phyloP scores from a whole-genome alignment of 2,329 filamentous ascomycete genomes.

The Xylaria polymorpha region DNA sequence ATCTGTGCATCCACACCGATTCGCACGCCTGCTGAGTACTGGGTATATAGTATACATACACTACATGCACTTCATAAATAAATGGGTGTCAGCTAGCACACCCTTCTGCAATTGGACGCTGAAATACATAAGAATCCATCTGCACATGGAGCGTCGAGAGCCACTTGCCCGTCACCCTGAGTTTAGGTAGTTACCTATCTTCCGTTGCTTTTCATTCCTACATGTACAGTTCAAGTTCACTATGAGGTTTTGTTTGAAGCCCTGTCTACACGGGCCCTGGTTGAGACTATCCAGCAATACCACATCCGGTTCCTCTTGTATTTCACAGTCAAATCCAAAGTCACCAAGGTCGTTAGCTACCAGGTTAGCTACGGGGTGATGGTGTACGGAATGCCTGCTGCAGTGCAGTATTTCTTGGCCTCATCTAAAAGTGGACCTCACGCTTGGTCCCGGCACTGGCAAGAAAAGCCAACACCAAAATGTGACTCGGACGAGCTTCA shows the following conservation, averaged over 20 bases:
- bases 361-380: neutral
- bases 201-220: neutral
- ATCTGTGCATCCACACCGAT: constrained; percentile 8
- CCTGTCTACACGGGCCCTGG: neutral
- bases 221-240: neutral
- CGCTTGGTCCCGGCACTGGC: constrained; percentile 10
- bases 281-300: neutral
- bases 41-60: too few species aligned
- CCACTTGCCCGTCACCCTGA: neutral
- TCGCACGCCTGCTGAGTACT: neutral
- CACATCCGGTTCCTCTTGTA: too few species aligned
- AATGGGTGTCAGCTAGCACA: neutral
- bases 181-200: neutral
- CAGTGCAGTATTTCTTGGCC: constrained; percentile 15
- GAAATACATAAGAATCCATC: neutral
- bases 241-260: neutral
- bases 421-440: constrained; percentile 19
- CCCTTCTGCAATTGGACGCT: neutral
- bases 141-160: neutral
- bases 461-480: constrained; percentile 6
- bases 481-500: neutral
- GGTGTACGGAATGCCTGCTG: neutral
- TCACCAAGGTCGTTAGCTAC: constrained; percentile 11
- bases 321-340: neutral
- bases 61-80: neutral